Base-by-base conservation (phyloP, 2,329 filamentous ascomycete species). In the Nothopassalora personata region DNA sequence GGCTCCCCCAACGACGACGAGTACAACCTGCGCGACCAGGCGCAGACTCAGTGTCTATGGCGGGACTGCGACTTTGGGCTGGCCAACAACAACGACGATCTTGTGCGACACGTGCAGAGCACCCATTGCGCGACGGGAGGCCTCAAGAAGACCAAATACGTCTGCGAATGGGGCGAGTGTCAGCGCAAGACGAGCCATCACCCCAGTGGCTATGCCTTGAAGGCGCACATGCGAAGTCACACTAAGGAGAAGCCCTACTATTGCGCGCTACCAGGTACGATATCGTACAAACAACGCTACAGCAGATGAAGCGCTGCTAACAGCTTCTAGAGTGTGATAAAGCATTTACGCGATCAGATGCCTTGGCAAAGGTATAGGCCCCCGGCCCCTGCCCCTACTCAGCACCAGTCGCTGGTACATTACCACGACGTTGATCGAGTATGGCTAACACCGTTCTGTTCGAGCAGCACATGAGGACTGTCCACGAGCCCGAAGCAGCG, bases 201-300 rank as follows among this genome's bases (percentile, higher is more conserved):
- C 76, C 93, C 93, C 1, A 96, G 91, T 70, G 94, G 91, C 2
- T 99, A 99, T 76, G 94, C 94, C 4, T 79, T 99, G 64, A 92
- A 96, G 73, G 94, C 94, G 9, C 94, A 99, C 72, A 96, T 99
- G 92, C 83, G 94, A 67, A 97, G 92, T 72, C 94, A 99, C 74
- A 99, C 94, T 1, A 85, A 94, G 71, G 94, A 99, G 80, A 99
- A 99, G 77, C 94, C 94, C 0, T 97, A 97, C 73, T 97, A 96
- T 77, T 99, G 94, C 75, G 90, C 91, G 31, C 77, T 99, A 45
- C 94, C 94, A 58, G 93, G 92, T 96, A 81, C 64, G 81, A 67
- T 10, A 28, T 34, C 34, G 27, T 34, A 9, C 33, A 23, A 23
- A 19, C 8, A 2, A 13, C 19, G 46, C 11, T 11, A 8, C 28